phyloP scores from a whole-genome alignment of 1,139 yeast species.

The Saccharomyces hybrid region DNA sequence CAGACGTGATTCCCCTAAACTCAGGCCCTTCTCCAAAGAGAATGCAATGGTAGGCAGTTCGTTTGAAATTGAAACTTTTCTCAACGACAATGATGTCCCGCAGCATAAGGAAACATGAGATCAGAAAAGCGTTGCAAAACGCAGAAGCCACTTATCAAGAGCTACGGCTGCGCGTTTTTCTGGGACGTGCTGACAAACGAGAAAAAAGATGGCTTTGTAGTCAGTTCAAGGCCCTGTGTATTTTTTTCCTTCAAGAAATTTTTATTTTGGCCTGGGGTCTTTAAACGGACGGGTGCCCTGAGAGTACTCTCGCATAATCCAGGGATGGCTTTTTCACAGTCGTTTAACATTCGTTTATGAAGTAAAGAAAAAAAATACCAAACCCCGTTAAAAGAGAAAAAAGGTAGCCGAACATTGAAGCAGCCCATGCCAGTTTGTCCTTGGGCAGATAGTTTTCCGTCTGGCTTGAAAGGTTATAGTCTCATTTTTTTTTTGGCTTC shows the following conservation, averaged over 20 bases:
- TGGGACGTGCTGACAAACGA: not conserved
- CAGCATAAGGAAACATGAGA: not conserved
- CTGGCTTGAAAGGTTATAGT: not conserved
- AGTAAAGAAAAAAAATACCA: not conserved
- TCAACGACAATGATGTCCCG: not conserved
- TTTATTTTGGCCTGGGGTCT: not conserved
- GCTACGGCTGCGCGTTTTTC: not conserved
- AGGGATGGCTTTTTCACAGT: not conserved
- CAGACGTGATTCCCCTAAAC: constrained; percentile 2
- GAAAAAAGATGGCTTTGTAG: not conserved
- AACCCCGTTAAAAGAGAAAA: not conserved
- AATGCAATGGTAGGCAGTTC: not conserved
- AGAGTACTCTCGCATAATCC: not conserved
- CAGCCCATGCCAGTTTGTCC: not conserved
- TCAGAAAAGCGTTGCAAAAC: not conserved
- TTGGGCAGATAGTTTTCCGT: not conserved
- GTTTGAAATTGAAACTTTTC: constrained; percentile 4
- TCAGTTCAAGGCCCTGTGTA: not conserved
- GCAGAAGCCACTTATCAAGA: not conserved
- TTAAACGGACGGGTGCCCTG: not conserved
- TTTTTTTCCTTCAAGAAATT: not conserved
- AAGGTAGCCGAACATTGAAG: not conserved
- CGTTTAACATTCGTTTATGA: not conserved
- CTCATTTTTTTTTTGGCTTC: not conserved
- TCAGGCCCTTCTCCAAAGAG: constrained; percentile 2